A percentile compares a stretch with the other conserved stretches of the same genome.
Conservation (phyloP, 495 filamentous ascomycete genomes). For the Xeromyces bisporus region DNA sequence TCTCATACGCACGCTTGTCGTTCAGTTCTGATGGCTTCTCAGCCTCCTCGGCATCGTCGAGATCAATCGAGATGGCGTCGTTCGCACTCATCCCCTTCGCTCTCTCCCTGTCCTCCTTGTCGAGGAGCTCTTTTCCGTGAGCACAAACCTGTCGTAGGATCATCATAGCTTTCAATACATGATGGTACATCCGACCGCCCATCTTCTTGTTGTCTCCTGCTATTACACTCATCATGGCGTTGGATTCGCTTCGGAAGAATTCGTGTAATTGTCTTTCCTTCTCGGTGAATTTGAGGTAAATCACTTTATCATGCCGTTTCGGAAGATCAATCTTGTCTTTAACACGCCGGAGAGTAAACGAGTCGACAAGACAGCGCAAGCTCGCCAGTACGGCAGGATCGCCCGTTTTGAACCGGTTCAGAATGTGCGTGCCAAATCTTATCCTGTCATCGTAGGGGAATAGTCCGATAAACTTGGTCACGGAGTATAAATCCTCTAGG, state of each 20-base stretch:
- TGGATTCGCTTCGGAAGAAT: conserved; percentile 45
- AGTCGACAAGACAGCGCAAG: conserved; percentile 80
- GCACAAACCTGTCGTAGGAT: conserved; percentile 81
- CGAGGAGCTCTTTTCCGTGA: conserved; percentile 76
- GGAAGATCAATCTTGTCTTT: conserved; percentile 85
- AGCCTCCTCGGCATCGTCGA: conserved; percentile 56
- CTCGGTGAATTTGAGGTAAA: conserved; percentile 40
- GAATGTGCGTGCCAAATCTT: conserved; percentile 61
- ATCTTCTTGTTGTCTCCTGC: conserved; percentile 40
- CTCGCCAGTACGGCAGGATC: conserved; percentile 69
- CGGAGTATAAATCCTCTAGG: conserved; percentile 72
- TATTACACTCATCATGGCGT: conserved; percentile 41
- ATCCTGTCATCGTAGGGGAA: conserved; percentile 68
- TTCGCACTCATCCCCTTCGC: conserved; percentile 62
- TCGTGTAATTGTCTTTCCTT: conserved; percentile 40
- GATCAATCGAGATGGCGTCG: conserved; percentile 72
- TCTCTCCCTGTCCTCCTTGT: conserved; percentile 59
- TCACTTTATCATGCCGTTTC: conserved; percentile 49
- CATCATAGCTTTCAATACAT: conserved; percentile 78
- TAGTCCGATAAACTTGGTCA: conserved; percentile 79
- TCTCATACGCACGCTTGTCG: conserved; percentile 60
- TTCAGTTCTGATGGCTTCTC: conserved; percentile 34
- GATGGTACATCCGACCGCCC: conserved; percentile 69
- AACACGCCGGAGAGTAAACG: conserved; percentile 75
- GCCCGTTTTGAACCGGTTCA: conserved; percentile 58